Evolutionary conservation across 1,284 basidiomycete species (phyloP).

Genomic region (Trametes hirsuta): DNA sequence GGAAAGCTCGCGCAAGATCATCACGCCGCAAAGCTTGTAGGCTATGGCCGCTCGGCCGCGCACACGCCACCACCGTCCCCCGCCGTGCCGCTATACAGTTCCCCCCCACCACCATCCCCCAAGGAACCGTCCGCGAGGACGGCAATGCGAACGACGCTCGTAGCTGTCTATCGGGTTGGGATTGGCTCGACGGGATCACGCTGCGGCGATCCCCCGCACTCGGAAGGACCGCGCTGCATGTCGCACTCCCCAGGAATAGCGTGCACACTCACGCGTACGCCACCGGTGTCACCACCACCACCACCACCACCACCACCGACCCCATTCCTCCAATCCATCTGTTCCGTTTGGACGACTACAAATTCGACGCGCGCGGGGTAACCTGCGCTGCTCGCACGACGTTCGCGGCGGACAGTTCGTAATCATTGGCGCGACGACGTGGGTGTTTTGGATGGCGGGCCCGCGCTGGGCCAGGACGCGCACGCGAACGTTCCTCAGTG

Average conservation of each 20-base stretch:
- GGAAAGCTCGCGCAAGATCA: not conserved
- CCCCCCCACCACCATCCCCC: not conserved
- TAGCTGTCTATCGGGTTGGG: not conserved
- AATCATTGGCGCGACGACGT: not conserved
- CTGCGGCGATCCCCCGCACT: constrained; percentile 4
- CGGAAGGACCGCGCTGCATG: not conserved
- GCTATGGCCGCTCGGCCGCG: not conserved
- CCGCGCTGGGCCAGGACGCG: not conserved
- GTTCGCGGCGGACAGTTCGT: not conserved
- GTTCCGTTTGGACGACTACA: not conserved
- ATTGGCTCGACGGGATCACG: not conserved
- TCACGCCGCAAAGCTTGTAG: not conserved
- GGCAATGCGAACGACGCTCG: not conserved
- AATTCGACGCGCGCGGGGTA: not conserved
- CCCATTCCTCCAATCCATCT: too few species aligned
- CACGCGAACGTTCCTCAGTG: constrained; percentile 3
- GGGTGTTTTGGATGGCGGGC: too few species aligned
- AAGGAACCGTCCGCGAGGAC: not conserved
- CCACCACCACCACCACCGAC: not conserved
- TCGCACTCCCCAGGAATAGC: not conserved
- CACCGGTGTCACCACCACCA: not conserved
- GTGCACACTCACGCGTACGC: constrained; percentile 5
- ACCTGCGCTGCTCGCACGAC: not conserved
- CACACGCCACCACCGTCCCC: not conserved
- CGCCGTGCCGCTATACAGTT: not conserved